Percentiles rank a stretch among this genome's conserved stretches.
phyloP scores from a whole-genome alignment of 176 grass and related monocot genomes.

The Lolium rigidum region DNA sequence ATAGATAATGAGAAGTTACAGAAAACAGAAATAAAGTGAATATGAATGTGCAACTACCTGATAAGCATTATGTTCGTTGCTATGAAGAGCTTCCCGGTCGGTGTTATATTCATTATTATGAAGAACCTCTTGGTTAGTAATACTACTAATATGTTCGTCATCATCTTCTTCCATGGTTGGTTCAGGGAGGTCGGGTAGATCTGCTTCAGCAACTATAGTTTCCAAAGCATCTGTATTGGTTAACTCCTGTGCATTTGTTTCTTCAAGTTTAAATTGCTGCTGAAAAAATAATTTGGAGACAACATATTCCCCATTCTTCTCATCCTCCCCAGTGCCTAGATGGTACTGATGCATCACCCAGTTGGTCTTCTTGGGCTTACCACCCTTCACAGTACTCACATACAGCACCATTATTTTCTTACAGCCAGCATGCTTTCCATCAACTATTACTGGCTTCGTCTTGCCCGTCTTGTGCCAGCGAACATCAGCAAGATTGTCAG shows the following conservation, averaged over 20 bases:
- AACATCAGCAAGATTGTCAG: constrained; percentile 65
- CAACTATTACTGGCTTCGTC: constrained; percentile 80
- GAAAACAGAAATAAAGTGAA: constrained; percentile 15
- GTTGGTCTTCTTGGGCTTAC: constrained; percentile 84
- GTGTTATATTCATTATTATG: constrained; percentile 38
- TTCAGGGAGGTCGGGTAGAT: constrained; percentile 29
- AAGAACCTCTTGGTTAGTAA: constrained; percentile 48
- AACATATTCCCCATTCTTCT: constrained; percentile 83
- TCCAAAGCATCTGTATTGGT: constrained; percentile 32
- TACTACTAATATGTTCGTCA: constrained; percentile 37
- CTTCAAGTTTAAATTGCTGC: constrained; percentile 70
- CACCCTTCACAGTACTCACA: constrained; percentile 71
- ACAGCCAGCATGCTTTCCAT: constrained; percentile 75
- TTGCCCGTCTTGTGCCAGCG: constrained; percentile 99
- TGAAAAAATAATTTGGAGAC: constrained; percentile 95
- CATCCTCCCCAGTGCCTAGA: constrained; percentile 88
- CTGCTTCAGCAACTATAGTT: constrained; percentile 46
- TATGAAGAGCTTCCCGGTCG: constrained; percentile 40
- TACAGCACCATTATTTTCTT: constrained; percentile 99
- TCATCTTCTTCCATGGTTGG: constrained; percentile 44
- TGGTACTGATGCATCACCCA: constrained; percentile 99
- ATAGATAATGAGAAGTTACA: background rate
- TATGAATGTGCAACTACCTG: constrained; percentile 52
- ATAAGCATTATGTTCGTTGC: constrained; percentile 38
- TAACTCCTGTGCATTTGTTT: constrained; percentile 64